Evolutionary conservation across 169 alveolate genomes (phyloP), one percentile per base, ranked within the genome.

Genomic region (Eimeria sp.): DNA sequence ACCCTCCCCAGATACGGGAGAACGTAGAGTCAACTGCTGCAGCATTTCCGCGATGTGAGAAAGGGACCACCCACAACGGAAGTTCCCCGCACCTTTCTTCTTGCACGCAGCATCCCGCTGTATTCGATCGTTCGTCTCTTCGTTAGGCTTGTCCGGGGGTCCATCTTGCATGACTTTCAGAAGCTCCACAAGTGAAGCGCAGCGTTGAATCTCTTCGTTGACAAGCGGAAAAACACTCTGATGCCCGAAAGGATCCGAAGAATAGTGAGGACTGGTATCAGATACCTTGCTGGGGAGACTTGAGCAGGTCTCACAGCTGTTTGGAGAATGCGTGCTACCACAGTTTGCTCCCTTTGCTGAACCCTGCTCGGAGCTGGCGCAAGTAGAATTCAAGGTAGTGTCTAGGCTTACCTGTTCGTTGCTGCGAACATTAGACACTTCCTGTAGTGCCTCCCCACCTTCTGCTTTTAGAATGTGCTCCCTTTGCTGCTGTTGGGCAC

Each of bases 21-120:
- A 63, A 40, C 88, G 93, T 47, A 82, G 45, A 27, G 78, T 34
- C 47, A 82, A 54, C 76, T 72, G 84, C 90, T 49, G 93, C 73
- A 93, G 88, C 93, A 47, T 87, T 67, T 93, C 96, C 27, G 57
- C 16, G 0, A 84, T 34, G 54, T 84, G 78, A 40, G 92, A 84
- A 30, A 84, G 20, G 25, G 80, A 61, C 92, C 92, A 84, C 80
- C 78, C 78, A 40, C 92, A 30, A 9, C 78, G 65, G 40, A 67
- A 49, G 65, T 65, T 30, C 54, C 22, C 20, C 47, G 80, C 72
- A 78, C 84, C 51, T 45, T 30, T 70, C 22, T 70, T 47, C 65
- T 49, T 47, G 70, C 61, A 73, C 22, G 72, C 95, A 67, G 72
- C 73, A 47, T 22, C 30, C 40, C 43, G 43, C 87, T 76, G 87